Evolutionary conservation across 1,284 basidiomycete species (phyloP).

Genomic region (Hymenochaete sp.): DNA sequence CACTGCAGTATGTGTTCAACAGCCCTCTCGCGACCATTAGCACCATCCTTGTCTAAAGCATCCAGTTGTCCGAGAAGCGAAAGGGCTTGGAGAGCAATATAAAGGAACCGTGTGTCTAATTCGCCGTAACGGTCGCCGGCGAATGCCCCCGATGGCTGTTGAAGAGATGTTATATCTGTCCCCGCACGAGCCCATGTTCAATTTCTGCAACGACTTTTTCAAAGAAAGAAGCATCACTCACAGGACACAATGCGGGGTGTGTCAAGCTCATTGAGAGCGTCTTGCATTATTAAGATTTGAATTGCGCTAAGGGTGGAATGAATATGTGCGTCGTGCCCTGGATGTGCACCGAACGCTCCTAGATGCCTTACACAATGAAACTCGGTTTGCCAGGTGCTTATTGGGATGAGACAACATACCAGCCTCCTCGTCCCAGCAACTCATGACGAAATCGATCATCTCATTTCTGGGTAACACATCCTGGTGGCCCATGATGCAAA

Average conservation of each 20-base stretch:
- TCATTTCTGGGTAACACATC: constrained; percentile 77
- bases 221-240: constrained; percentile 31
- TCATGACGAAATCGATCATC: constrained; percentile 85
- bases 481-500: constrained; percentile 70
- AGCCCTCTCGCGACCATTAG: constrained; percentile 42
- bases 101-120: constrained; percentile 86
- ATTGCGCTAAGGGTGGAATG: constrained; percentile 84
- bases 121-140: constrained; percentile 89
- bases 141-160: constrained; percentile 81
- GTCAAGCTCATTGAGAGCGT: constrained; percentile 69
- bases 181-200: constrained; percentile 5
- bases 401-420: constrained; percentile 40
- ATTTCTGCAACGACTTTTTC: background rate
- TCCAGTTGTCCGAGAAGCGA: constrained; percentile 69
- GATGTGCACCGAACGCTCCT: constrained; percentile 91
- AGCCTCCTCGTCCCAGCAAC: constrained; percentile 86
- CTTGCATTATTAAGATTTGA: constrained; percentile 84
- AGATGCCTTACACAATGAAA: constrained; percentile 6
- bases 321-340: constrained; percentile 88
- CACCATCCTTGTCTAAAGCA: constrained; percentile 25
- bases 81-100: constrained; percentile 77
- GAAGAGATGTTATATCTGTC: constrained; percentile 74
- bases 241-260: constrained; percentile 66
- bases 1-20: constrained; percentile 71
- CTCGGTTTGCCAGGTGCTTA: background rate